Evolutionary conservation across 2,329 filamentous ascomycete genomes (phyloP).

Genomic region (Talaromyces piceae): DNA sequence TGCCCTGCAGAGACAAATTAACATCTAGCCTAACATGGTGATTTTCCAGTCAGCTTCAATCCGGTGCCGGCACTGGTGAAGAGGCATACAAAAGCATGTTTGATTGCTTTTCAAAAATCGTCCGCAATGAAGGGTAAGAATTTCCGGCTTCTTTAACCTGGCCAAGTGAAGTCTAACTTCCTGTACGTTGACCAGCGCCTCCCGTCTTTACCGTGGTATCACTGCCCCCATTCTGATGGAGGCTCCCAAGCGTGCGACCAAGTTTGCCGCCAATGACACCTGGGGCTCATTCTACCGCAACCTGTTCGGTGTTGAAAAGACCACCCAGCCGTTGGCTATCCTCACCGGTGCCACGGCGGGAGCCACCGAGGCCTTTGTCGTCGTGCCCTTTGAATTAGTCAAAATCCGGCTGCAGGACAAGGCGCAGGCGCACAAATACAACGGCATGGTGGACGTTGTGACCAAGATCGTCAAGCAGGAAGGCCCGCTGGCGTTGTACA

Average conservation of each 20-base stretch:
- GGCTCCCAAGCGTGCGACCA: slow-evolving; percentile 90
- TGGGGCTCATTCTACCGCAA: slow-evolving; percentile 94
- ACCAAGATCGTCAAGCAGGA: slow-evolving; percentile 69
- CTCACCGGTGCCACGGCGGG: slow-evolving; percentile 91
- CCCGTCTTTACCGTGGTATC: slow-evolving; percentile 91
- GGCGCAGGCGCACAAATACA: slow-evolving; percentile 72
- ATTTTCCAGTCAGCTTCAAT: slow-evolving; percentile 76
- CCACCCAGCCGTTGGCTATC: slow-evolving; percentile 85
- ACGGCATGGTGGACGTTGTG: slow-evolving; percentile 47
- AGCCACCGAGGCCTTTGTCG: slow-evolving; percentile 91
- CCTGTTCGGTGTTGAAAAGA: slow-evolving; percentile 73
- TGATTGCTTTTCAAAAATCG: slow-evolving; percentile 96
- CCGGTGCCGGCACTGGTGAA: slow-evolving; percentile 59
- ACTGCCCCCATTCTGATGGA: slow-evolving; percentile 96
- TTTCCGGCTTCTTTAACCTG: not conserved
- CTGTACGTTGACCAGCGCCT: slow-evolving; percentile 67
- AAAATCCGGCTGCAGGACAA: slow-evolving; percentile 98
- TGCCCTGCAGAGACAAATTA: not conserved
- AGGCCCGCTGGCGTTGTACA: slow-evolving; percentile 83
- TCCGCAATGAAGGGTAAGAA: slow-evolving; percentile 87
- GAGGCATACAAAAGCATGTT: slow-evolving; percentile 95
- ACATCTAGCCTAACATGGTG: not conserved
- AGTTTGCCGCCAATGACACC: slow-evolving; percentile 97
- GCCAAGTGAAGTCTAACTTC: not conserved
- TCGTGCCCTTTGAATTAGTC: slow-evolving; percentile 95